These are phyloP conservation scores for Ceratocystis cubensis DNA, from an alignment of 2,329 filamentous ascomycete species.

Conservation along the genomic window DNA sequence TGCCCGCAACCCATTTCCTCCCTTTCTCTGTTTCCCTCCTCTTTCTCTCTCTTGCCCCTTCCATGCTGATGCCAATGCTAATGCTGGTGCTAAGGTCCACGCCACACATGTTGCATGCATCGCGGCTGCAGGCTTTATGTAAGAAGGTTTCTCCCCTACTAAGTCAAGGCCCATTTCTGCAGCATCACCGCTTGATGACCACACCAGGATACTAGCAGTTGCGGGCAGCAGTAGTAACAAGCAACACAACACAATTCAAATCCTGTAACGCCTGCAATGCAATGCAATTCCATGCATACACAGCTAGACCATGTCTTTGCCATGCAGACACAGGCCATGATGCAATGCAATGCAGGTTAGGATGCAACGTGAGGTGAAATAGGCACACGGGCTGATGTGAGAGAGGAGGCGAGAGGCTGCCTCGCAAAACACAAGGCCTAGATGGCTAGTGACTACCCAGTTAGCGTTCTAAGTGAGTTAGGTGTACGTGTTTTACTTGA, in stretches of 20 bases:
- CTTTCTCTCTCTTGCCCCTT: background rate
- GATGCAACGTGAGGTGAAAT: background rate
- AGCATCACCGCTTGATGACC: background rate
- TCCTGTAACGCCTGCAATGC: background rate
- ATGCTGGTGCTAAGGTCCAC: background rate
- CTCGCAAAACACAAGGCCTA: too few relatives aligned
- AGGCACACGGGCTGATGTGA: background rate
- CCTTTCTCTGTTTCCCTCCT: background rate
- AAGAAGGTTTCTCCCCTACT: too few relatives aligned
- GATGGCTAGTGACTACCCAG: too few relatives aligned
- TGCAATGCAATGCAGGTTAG: background rate
- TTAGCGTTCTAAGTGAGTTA: too few relatives aligned
- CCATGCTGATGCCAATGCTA: too few relatives aligned
- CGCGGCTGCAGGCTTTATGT: background rate
- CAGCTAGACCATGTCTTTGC: background rate
- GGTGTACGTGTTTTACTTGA: too few relatives aligned
- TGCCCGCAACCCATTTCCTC: background rate
- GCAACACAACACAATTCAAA: background rate
- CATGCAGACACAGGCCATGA: background rate
- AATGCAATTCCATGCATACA: background rate
- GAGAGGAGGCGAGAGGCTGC: background rate
- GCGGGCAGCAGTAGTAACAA: background rate
- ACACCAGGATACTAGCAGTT: background rate
- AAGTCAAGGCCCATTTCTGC: background rate
- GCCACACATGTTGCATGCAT: conserved; percentile 6